These are phyloP conservation scores for Zelopaecilomyces penicillatus DNA, from an alignment of 2,329 filamentous ascomycete species.

Conservation along the genomic window DNA sequence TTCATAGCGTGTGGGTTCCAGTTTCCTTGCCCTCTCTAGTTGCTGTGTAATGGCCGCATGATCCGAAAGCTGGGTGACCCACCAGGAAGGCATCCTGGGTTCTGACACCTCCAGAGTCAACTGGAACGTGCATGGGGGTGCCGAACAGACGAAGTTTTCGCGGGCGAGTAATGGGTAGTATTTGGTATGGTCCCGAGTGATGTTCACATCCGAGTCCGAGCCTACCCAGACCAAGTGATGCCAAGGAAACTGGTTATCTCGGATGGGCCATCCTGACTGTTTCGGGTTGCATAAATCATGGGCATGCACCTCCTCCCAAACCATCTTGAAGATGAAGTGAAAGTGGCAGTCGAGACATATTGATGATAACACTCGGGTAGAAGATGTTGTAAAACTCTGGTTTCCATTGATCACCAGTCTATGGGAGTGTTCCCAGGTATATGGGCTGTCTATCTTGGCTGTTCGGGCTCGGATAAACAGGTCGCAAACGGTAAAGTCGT, in stretches of 20 bases:
- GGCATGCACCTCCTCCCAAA: conserved; percentile 22
- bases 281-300: conserved; percentile 22
- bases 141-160: conserved; percentile 34
- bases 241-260: conserved; percentile 28
- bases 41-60: conserved; percentile 33
- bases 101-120: conserved; percentile 40
- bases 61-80: conserved; percentile 38
- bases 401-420: conserved; percentile 31
- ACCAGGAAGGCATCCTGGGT: conserved; percentile 36
- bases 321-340: conserved; percentile 32
- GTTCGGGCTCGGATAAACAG: conserved; percentile 26
- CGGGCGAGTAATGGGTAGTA: conserved; percentile 30
- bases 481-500: conserved; percentile 27
- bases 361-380: conserved; percentile 23
- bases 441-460: conserved; percentile 21
- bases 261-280: conserved; percentile 26
- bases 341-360: conserved; percentile 34
- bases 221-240: conserved; percentile 30
- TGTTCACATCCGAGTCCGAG: conserved; percentile 19
- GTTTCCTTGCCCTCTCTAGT: conserved; percentile 28
- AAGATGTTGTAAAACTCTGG: conserved; percentile 23
- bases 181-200: conserved; percentile 20
- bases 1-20: conserved; percentile 41
- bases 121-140: conserved; percentile 31
- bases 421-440: conserved; percentile 27